Base-by-base conservation (phyloP, 306 rosid genomes). In the Urtica urens region DNA sequence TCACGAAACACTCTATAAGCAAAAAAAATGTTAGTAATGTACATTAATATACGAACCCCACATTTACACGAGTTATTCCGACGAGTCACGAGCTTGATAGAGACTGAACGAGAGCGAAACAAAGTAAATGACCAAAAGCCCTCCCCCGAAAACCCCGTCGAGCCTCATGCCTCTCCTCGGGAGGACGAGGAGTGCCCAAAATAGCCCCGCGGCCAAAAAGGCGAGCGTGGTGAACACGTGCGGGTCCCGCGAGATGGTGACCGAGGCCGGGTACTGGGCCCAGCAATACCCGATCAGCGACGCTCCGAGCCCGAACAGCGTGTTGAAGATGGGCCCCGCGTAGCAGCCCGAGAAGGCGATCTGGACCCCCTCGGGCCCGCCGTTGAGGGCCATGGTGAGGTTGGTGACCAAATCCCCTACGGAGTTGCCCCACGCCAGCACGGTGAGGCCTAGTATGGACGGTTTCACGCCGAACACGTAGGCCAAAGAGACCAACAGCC, bases 391-490 rank as follows among this genome's bases (percentile, higher is more conserved):
- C 93, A 87, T 73, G 3, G 94, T 77, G 49, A 70, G 33, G 65
- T 87, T 83, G 25, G 96, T 72, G 21, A 87, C 71, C 60, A 87
- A 65, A 46, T 86, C 94, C 17, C 93, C 81, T 9, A 90, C 58
- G 30, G 97, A 90, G 64, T 90, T 90, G 0, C 97, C 97, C 97
- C 97, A 90, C 0, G 97, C 97, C 19, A 90, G 90, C 15, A 84
- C 66, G n/a, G 97, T 84, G 4, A 84, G 67, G 30, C 95, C 97
- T 19, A 90, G 56, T 6, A 84, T 69, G 24, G 97, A 81, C 30
- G 97, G 95, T 43, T 67, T 72, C 10, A 90, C 71, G 17, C 93
- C 95, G 60, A 75, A 53, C 53, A 84, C 77, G 50, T 66, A 66
- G 24, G 93, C 93, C 40, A 84, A 38, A 20, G 96, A 79, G 21